These are phyloP conservation scores for Rhazya stricta DNA, from an alignment of 257 asterid species.

Conservation along the genomic window DNA sequence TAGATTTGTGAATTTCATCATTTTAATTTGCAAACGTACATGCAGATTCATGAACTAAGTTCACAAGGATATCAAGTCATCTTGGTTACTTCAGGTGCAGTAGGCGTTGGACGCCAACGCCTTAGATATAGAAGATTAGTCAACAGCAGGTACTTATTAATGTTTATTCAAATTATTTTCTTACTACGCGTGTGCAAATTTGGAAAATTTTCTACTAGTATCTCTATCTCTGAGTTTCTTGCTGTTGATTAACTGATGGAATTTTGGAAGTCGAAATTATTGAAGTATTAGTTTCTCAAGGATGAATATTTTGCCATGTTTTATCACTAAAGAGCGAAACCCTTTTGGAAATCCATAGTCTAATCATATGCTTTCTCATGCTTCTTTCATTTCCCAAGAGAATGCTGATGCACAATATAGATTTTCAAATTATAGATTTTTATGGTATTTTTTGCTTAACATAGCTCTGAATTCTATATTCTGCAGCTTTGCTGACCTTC, in stretches of 20 bases:
- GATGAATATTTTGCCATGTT: not conserved
- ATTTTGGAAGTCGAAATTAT: not conserved
- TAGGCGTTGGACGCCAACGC: conserved; percentile 95
- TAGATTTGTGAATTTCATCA: conserved; percentile 16
- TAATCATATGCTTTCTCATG: not conserved
- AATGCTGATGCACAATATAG: not conserved
- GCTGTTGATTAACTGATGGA: not conserved
- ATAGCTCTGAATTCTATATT: not conserved
- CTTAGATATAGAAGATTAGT: conserved; percentile 70
- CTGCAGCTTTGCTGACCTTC: conserved; percentile 89
- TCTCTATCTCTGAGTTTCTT: not conserved
- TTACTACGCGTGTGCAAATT: not conserved
- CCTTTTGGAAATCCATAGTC: not conserved
- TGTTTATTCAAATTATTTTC: not conserved
- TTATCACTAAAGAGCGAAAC: not conserved
- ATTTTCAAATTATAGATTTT: not conserved
- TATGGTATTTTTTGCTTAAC: too few species aligned
- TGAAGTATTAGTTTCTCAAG: not conserved
- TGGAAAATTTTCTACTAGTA: not conserved
- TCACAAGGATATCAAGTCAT: conserved; percentile 82
- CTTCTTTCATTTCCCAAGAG: not conserved
- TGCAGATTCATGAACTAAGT: conserved; percentile 87
- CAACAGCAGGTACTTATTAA: conserved; percentile 66
- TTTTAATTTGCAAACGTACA: conserved; percentile 15
- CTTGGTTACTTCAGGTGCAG: conserved; percentile 97